A percentile compares a stretch with the other conserved stretches of the same genome.
phyloP scores from a whole-genome alignment of 2,329 filamentous ascomycete species.

The Myriosclerotinia scirpicola region DNA sequence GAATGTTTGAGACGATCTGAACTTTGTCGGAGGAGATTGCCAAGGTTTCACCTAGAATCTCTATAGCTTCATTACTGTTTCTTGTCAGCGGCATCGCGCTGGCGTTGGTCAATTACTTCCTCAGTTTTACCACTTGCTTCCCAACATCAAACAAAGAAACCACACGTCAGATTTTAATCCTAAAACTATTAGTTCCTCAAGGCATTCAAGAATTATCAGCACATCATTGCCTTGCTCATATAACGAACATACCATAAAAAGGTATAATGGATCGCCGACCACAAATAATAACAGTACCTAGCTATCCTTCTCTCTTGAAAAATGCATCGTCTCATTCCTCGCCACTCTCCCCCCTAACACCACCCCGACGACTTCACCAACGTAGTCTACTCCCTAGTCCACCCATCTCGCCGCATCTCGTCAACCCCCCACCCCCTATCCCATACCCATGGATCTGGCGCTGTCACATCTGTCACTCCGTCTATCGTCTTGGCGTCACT shows the following conservation, averaged over 20 bases:
- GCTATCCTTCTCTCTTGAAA: conserved; percentile 7
- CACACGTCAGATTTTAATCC: neutral
- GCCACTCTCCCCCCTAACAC: conserved; percentile 20
- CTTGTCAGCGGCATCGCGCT: neutral
- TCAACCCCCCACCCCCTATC: conserved; percentile 34
- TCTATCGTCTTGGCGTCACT: conserved; percentile 41
- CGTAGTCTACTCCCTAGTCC: conserved; percentile 21
- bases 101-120: neutral
- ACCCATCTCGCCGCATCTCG: conserved; percentile 10
- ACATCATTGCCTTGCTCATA: neutral
- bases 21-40: neutral
- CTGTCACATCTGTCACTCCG: conserved; percentile 39
- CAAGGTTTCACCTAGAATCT: neutral
- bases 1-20: neutral
- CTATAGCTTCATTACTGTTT: neutral
- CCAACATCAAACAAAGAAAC: conserved; percentile 8
- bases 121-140: neutral
- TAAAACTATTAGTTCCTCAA: neutral
- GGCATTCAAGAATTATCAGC: neutral
- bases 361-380: conserved; percentile 20
- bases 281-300: conserved; percentile 8
- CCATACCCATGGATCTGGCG: conserved; percentile 42
- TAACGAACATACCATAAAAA: neutral
- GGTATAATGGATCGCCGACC: conserved; percentile 19
- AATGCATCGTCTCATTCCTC: conserved; percentile 14